phyloP scores from a whole-genome alignment of 2,329 filamentous ascomycete genomes.

The Penicillium frequentans region DNA sequence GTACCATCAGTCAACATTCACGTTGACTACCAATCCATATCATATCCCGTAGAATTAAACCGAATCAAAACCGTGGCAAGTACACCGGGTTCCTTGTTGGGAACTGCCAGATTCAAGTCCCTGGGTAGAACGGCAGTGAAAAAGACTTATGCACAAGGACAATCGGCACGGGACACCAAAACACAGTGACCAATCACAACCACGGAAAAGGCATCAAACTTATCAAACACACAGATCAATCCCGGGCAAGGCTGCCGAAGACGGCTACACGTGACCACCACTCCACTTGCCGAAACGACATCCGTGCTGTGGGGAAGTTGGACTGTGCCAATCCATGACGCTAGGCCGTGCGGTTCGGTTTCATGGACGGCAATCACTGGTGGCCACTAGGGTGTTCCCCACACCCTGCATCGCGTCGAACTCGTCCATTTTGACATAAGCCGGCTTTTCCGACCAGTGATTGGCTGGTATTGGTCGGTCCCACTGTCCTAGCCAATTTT shows the following conservation, averaged over 20 bases:
- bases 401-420: slow-evolving; percentile 4
- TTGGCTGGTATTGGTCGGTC: slow-evolving; percentile 8
- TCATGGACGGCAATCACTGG: slow-evolving; percentile 27
- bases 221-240: slow-evolving; percentile 7
- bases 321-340: slow-evolving; percentile 1
- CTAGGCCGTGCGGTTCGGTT: slow-evolving; percentile 20
- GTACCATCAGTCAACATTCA: too few relatives aligned
- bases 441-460: background rate
- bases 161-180: background rate
- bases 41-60: background rate
- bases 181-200: background rate
- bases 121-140: slow-evolving; percentile 7
- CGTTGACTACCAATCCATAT: background rate
- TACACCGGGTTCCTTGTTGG: slow-evolving; percentile 6
- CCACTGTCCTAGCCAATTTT: slow-evolving; percentile 10
- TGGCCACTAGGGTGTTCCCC: slow-evolving; percentile 6
- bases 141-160: background rate
- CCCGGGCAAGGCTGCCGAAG: slow-evolving; percentile 20
- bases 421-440: background rate
- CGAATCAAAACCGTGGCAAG: background rate
- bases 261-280: slow-evolving; percentile 15
- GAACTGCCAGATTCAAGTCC: slow-evolving; percentile 19
- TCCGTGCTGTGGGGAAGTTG: slow-evolving; percentile 14
- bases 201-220: background rate
- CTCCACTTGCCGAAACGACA: slow-evolving; percentile 34